Percentiles rank a stretch among this genome's conserved stretches.
phyloP scores from a whole-genome alignment of 1,284 basidiomycete genomes.

The Cryptococcus sp. region DNA sequence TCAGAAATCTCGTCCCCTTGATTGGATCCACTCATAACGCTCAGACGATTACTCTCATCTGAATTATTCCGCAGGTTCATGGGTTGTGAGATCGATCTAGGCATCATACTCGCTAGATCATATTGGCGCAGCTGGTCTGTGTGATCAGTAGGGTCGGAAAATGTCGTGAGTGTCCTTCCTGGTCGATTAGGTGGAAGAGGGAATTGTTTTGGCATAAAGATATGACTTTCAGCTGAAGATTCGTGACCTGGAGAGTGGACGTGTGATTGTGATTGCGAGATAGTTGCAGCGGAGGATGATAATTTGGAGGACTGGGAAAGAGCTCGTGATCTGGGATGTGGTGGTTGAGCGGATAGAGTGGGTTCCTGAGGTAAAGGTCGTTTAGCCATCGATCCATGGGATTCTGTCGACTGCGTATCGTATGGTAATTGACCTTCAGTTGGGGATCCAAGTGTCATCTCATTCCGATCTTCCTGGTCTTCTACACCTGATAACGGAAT shows the following conservation, averaged over 20 bases:
- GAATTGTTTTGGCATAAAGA: conserved; percentile 4
- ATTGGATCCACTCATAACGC: background rate
- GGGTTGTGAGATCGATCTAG: conserved; percentile 16
- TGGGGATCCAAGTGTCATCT: too few species aligned
- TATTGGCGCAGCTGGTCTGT: background rate
- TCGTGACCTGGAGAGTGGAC: background rate
- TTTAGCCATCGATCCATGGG: background rate
- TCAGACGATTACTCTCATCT: background rate
- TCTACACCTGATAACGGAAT: conserved; percentile 22
- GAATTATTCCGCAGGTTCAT: conserved; percentile 4
- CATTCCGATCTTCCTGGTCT: background rate
- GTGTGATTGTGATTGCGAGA: background rate
- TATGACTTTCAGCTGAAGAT: background rate
- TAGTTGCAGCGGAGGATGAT: background rate
- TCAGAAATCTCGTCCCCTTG: background rate
- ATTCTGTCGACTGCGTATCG: background rate
- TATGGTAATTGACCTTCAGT: background rate
- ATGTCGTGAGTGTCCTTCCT: conserved; percentile 5
- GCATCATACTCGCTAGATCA: conserved; percentile 5
- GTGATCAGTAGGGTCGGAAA: conserved; percentile 10
- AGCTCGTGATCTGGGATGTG: background rate
- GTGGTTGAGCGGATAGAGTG: background rate
- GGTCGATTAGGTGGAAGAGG: conserved; percentile 7
- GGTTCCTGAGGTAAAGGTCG: conserved; percentile 1
- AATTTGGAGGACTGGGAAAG: background rate